phyloP scores from a whole-genome alignment of 1,284 basidiomycete genomes.

The Jaminaea rosea region DNA sequence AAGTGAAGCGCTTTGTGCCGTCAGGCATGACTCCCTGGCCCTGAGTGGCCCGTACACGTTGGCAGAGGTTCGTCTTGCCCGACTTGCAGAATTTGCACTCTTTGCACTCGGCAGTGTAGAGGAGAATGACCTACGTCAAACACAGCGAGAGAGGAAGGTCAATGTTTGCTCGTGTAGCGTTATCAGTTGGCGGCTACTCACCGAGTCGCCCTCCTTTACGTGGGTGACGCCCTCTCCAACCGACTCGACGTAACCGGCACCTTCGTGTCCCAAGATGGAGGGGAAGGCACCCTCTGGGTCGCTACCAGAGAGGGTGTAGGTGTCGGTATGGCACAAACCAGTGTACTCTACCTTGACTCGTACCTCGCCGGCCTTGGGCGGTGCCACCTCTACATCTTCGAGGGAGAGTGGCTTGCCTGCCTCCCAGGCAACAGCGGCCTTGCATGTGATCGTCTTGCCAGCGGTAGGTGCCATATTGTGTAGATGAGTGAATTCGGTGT shows the following conservation, averaged over 20 bases:
- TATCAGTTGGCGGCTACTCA: neutral
- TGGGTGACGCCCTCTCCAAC: conserved; percentile 84
- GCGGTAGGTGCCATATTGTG: conserved; percentile 6
- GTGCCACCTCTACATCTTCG: conserved; percentile 86
- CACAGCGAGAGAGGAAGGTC: neutral
- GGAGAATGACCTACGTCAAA: conserved; percentile 61
- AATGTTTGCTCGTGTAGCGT: neutral
- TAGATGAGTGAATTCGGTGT: too few relatives aligned
- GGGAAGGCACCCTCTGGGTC: conserved; percentile 96
- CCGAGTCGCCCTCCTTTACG: conserved; percentile 58
- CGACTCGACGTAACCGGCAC: conserved; percentile 63
- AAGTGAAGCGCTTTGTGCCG: conserved; percentile 77
- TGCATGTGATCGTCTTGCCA: conserved; percentile 37
- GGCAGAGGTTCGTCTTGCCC: conserved; percentile 76
- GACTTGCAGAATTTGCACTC: conserved; percentile 75
- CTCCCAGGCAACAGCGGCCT: conserved; percentile 88
- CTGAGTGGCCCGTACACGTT: conserved; percentile 75
- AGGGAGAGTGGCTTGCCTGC: conserved; percentile 79
- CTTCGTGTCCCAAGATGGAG: conserved; percentile 63
- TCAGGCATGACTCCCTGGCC: conserved; percentile 97
- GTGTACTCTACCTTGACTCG: conserved; percentile 83
- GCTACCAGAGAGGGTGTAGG: conserved; percentile 90
- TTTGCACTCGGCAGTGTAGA: conserved; percentile 45
- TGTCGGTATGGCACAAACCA: conserved; percentile 96
- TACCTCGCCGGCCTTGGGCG: conserved; percentile 82